These are phyloP conservation scores for Endoconidiophora polonica DNA, from an alignment of 2,329 filamentous ascomycete genomes.

Conservation along the genomic window DNA sequence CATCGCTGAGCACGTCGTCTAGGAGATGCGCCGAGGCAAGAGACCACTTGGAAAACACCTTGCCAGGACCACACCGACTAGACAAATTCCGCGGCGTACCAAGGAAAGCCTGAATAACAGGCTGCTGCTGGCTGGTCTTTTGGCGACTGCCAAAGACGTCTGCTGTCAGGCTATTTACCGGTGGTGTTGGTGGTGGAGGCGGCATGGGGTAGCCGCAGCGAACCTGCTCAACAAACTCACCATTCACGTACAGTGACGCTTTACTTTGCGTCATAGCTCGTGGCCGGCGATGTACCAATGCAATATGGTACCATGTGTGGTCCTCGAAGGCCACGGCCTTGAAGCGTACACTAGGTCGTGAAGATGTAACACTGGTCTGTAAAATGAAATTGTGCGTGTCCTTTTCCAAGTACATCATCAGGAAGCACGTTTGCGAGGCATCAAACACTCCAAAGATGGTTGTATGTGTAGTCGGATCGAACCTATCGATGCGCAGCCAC, in stretches of 20 bases:
- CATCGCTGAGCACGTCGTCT: slow-evolving; percentile 74
- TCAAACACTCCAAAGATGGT: slow-evolving; percentile 95
- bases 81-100: slow-evolving; percentile 85
- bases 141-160: slow-evolving; percentile 3
- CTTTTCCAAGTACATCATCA: slow-evolving; percentile 84
- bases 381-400: slow-evolving; percentile 89
- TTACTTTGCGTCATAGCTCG: slow-evolving; percentile 57
- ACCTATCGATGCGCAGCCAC: slow-evolving; percentile 79
- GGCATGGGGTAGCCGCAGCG: slow-evolving; percentile 74
- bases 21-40: slow-evolving; percentile 81
- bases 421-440: slow-evolving; percentile 76
- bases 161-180: slow-evolving; percentile 14
- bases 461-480: slow-evolving; percentile 72
- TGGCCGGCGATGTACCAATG: slow-evolving; percentile 65
- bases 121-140: slow-evolving; percentile 13
- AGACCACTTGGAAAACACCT: slow-evolving; percentile 70
- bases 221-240: slow-evolving; percentile 83
- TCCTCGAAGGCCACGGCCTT: slow-evolving; percentile 64
- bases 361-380: slow-evolving; percentile 80
- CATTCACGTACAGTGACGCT: slow-evolving; percentile 78
- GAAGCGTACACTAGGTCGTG: slow-evolving; percentile 81
- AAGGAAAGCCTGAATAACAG: slow-evolving; percentile 67
- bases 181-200: slow-evolving; percentile 48
- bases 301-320: slow-evolving; percentile 82
- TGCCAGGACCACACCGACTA: slow-evolving; percentile 52